These are phyloP conservation scores for Populus hybrid DNA, from an alignment of 441 rosid species.

Conservation along the genomic window DNA sequence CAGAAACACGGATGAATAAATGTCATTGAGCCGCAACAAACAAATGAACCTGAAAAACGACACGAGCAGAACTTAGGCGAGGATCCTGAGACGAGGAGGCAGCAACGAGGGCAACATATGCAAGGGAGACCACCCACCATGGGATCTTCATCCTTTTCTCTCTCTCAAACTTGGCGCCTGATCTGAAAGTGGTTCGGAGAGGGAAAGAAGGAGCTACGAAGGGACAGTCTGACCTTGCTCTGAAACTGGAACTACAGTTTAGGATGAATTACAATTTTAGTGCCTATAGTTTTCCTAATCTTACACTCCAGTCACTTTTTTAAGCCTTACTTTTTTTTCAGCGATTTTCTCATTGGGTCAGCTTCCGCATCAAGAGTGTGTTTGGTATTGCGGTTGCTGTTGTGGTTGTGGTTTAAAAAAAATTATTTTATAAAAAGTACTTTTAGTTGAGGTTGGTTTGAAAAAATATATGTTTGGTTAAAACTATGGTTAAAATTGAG, in stretches of 20 bases:
- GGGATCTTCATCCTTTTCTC: constrained; percentile 26
- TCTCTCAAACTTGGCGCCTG: constrained; percentile 20
- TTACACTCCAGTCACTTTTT: too few species aligned
- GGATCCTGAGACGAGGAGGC: constrained; percentile 48
- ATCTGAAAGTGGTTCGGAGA: constrained; percentile 18
- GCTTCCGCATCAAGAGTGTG: too few species aligned
- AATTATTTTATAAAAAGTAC: too few species aligned
- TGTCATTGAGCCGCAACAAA: neutral
- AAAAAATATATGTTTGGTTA: too few species aligned
- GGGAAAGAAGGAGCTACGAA: neutral
- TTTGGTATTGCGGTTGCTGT: too few species aligned
- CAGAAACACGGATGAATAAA: neutral
- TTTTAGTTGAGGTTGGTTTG: too few species aligned
- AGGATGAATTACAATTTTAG: too few species aligned
- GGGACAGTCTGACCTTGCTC: neutral
- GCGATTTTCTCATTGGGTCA: too few species aligned
- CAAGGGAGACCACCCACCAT: constrained; percentile 22
- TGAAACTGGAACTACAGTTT: neutral
- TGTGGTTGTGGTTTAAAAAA: too few species aligned
- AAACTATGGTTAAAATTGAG: too few species aligned
- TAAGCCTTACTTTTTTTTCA: too few species aligned
- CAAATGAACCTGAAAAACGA: constrained; percentile 71
- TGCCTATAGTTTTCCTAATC: too few species aligned
- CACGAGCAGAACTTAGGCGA: constrained; percentile 71
- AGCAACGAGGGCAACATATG: constrained; percentile 20